Evolutionary conservation across 805 yeast genomes (phyloP).

Genomic region (Kluyveromyces nonfermentans): DNA sequence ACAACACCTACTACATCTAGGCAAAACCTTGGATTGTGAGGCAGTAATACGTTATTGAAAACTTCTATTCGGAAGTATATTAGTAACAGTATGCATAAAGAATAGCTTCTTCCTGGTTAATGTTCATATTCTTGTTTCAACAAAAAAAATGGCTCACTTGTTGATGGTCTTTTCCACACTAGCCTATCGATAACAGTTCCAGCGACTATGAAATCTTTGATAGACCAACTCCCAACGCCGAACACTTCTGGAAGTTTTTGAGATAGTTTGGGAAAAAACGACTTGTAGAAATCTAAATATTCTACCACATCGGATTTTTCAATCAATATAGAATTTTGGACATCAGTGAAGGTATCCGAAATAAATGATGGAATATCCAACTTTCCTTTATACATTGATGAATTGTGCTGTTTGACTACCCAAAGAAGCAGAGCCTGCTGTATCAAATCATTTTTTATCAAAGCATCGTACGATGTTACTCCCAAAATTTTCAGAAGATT

Average conservation of each 20-base stretch:
- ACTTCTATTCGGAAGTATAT: no score
- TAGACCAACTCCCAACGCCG: constrained; percentile 37
- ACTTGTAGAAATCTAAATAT: constrained; percentile 43
- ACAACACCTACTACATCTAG: no score
- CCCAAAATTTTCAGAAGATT: constrained; percentile 51
- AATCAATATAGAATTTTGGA: constrained; percentile 32
- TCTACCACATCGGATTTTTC: constrained; percentile 47
- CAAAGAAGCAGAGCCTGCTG: constrained; percentile 55
- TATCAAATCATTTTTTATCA: constrained; percentile 38
- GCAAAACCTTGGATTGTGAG: no score
- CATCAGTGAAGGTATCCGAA: constrained; percentile 29
- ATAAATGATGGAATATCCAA: constrained; percentile 44
- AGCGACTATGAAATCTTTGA: constrained; percentile 36
- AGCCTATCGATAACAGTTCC: constrained; percentile 43
- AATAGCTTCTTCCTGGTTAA: background rate
- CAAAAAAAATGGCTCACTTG: constrained; percentile 30
- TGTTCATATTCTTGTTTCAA: constrained; percentile 12
- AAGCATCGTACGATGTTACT: constrained; percentile 42
- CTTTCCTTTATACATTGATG: constrained; percentile 28
- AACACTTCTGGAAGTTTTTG: constrained; percentile 50
- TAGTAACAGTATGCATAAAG: background rate
- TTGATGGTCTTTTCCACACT: constrained; percentile 34
- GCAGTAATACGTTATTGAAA: no score
- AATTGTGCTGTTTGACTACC: constrained; percentile 51
- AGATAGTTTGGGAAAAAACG: constrained; percentile 41